Conservation (phyloP, 1,284 basidiomycete species). For the Boletus calvinii region DNA sequence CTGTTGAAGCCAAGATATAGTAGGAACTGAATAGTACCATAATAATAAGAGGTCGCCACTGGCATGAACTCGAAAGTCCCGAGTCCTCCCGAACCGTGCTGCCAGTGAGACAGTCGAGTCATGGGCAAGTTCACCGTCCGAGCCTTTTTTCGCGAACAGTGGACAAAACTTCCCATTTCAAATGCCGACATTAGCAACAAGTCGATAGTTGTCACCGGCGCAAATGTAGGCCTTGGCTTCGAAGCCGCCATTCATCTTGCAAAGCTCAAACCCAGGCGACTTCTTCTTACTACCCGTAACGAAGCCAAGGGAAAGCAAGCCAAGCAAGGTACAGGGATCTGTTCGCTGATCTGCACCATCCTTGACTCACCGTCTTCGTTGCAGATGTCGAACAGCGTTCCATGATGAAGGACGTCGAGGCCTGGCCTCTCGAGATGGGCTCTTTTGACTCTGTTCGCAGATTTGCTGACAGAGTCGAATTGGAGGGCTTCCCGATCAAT, state of each 20-base stretch:
- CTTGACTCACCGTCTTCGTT: not conserved
- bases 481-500: slow-evolving; percentile 19
- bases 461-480: slow-evolving; percentile 28
- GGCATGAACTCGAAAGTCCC: too few relatives aligned
- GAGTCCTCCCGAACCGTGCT: too few relatives aligned
- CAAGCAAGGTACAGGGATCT: slow-evolving; percentile 18
- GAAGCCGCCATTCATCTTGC: slow-evolving; percentile 34
- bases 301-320: slow-evolving; percentile 25
- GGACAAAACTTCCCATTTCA: slow-evolving; percentile 23
- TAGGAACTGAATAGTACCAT: too few relatives aligned
- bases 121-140: slow-evolving; percentile 25
- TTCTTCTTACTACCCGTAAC: slow-evolving; percentile 33
- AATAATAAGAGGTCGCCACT: too few relatives aligned
- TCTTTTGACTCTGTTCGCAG: slow-evolving; percentile 35
- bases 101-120: slow-evolving; percentile 1
- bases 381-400: slow-evolving; percentile 24
- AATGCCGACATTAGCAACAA: slow-evolving; percentile 30
- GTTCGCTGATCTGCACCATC: not conserved
- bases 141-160: slow-evolving; percentile 27
- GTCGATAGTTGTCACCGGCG: slow-evolving; percentile 31
- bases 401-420: slow-evolving; percentile 20
- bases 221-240: slow-evolving; percentile 36
- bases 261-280: slow-evolving; percentile 25
- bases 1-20: too few relatives aligned
- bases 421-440: slow-evolving; percentile 27